Conservation (phyloP, 495 filamentous ascomycete genomes). For the Penicillium coprophilum region DNA sequence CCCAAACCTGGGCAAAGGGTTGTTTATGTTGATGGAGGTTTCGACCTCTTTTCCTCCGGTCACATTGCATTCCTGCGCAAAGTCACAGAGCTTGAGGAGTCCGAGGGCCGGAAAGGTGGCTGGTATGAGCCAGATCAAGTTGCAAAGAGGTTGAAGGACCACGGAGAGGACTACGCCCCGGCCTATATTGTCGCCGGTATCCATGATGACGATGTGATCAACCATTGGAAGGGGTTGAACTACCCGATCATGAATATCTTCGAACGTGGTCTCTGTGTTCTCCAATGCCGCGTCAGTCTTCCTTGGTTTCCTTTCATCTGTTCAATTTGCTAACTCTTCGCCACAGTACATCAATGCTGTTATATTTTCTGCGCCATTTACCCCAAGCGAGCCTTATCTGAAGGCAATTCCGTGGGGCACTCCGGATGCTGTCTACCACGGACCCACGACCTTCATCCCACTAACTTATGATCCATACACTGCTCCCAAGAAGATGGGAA, state of each 20-base stretch:
- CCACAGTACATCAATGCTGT: conserved; percentile 80
- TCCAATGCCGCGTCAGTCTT: conserved; percentile 79
- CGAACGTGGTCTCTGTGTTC: conserved; percentile 90
- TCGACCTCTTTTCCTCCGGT: conserved; percentile 94
- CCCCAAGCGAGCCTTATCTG: conserved; percentile 73
- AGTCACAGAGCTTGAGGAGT: conserved; percentile 69
- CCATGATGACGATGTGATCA: conserved; percentile 92
- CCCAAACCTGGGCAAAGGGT: conserved; percentile 76
- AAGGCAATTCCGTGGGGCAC: conserved; percentile 69
- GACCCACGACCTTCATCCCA: conserved; percentile 87
- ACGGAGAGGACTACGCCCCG: conserved; percentile 70
- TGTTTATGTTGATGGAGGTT: conserved; percentile 94
- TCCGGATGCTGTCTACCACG: conserved; percentile 87
- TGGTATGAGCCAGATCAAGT: conserved; percentile 69
- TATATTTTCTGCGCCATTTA: conserved; percentile 85
- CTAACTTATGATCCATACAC: conserved; percentile 83
- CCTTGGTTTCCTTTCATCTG: not conserved
- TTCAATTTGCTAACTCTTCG: conserved; percentile 21
- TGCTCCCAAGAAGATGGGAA: conserved; percentile 72
- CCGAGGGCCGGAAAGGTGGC: conserved; percentile 59
- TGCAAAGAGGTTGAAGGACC: conserved; percentile 58
- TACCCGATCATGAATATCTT: conserved; percentile 99
- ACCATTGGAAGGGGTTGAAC: conserved; percentile 93
- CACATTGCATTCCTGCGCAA: conserved; percentile 90
- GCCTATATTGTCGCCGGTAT: conserved; percentile 87